These are phyloP conservation scores for Gastrodia elata DNA, from an alignment of 106 monocot genomes.

Conservation along the genomic window DNA sequence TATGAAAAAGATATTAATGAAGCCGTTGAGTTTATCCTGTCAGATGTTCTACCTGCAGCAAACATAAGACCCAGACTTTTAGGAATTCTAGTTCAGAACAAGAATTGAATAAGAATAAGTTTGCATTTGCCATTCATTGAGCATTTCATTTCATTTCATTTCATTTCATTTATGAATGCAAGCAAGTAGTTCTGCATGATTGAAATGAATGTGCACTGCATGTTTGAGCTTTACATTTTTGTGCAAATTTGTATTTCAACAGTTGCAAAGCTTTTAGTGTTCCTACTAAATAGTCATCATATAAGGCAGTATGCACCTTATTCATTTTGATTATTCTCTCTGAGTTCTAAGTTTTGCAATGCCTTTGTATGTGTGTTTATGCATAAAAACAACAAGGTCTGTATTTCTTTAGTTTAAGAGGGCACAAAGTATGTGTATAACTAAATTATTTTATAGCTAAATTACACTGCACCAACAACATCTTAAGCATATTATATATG, in stretches of 20 bases:
- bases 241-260: background rate
- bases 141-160: no score
- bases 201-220: background rate
- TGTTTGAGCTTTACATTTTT: background rate
- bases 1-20: conserved; percentile 36
- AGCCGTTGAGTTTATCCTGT: conserved; percentile 47
- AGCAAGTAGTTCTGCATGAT: background rate
- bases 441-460: no score
- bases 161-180: background rate
- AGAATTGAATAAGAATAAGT: background rate
- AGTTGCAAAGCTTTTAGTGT: background rate
- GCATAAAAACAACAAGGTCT: background rate
- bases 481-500: no score
- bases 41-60: conserved; percentile 28
- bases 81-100: background rate
- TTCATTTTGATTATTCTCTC: background rate
- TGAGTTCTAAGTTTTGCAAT: background rate
- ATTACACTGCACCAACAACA: no score
- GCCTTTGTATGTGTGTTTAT: background rate
- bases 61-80: background rate
- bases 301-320: background rate
- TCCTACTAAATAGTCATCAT: background rate
- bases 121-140: background rate
- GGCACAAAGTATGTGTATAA: no score
- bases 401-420: background rate